Conservation (phyloP, 73 alveolate species). For the Paramecium sonneborni region DNA sequence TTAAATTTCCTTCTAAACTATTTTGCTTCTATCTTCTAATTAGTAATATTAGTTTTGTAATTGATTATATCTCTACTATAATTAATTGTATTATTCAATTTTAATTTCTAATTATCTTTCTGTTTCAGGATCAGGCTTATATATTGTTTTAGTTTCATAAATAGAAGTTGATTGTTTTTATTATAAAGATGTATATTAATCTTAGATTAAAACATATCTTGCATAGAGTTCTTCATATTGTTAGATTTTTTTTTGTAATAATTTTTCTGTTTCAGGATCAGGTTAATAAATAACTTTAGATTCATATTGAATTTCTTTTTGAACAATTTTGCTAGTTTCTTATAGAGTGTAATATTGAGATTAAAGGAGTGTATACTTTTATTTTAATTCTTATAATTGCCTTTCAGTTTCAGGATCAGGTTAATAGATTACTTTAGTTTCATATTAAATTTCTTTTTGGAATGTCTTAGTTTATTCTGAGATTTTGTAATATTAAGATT, state of each 20-base stretch:
- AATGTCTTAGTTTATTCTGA: too few relatives aligned
- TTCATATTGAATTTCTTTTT: constrained; percentile 11
- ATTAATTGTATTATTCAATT: not conserved
- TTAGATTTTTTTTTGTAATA: not conserved
- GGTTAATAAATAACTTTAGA: not conserved
- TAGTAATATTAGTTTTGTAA: not conserved
- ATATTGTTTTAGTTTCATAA: not conserved
- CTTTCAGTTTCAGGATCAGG: not conserved
- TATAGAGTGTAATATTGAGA: not conserved
- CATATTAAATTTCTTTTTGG: too few relatives aligned
- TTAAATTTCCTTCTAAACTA: not conserved
- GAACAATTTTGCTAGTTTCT: not conserved
- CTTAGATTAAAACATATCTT: not conserved
- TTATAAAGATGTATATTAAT: not conserved
- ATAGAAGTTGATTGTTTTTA: not conserved
- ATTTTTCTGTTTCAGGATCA: not conserved
- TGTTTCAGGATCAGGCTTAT: constrained; percentile 14
- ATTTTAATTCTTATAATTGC: not conserved
- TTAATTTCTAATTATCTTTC: not conserved
- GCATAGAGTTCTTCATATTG: not conserved
- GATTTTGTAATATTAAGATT: too few relatives aligned
- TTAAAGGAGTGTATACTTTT: not conserved
- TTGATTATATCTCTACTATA: not conserved
- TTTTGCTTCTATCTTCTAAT: not conserved
- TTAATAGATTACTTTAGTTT: too few relatives aligned